Base-by-base conservation (phyloP, 2,329 filamentous ascomycete species). In the Alternaria triticina region DNA sequence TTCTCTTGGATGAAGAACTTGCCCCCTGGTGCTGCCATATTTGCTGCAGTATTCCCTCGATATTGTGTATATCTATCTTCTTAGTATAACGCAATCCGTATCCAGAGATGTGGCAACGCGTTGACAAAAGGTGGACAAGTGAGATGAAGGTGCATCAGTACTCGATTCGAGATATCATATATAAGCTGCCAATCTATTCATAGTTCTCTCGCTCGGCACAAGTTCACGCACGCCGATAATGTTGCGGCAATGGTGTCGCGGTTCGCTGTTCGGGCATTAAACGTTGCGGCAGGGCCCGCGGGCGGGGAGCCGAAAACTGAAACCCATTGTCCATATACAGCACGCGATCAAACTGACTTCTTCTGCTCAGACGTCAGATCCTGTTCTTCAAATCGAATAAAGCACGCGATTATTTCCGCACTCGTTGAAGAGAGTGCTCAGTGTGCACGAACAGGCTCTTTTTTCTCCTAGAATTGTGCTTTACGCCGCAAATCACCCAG, bases 1-100 rank as follows among this genome's bases (percentile, higher is more conserved):
- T 82, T 81, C 13, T 83, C 79, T 61, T 84, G 80, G n/a, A 86
- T 83, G 70, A 83, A 83, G 73, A 78, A 84, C 55, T 79, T 74
- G 7, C 77, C 77, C 22, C 76, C 74, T 40, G 80, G 80, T 43
- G 79, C 79, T 30, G 81, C 81, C 81, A 83, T 83, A 0, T 67
- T 74, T 43, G 28, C 33, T 20, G 3, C 9, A 51, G 30, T 36
- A 8, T 30, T 54, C 23, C 17, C 44, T 61, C 28, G 43, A 44
- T 54, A 6, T 49, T 8, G 15, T 20, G n/a, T 50, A 7, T 45
- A 20, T 50, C 13, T 40, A 28, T 8, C 22, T 17, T 22, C 10
- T 27, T 28, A 36, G n/a, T 33, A 17, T 49, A n/a, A 4, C n/a
- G 30, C 15, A n/a, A 27, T 9, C 12, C 50, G n/a, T 40, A 36